Evolutionary conservation across 495 filamentous ascomycete species (phyloP).

Genomic region (Baudoinia panamericana): DNA sequence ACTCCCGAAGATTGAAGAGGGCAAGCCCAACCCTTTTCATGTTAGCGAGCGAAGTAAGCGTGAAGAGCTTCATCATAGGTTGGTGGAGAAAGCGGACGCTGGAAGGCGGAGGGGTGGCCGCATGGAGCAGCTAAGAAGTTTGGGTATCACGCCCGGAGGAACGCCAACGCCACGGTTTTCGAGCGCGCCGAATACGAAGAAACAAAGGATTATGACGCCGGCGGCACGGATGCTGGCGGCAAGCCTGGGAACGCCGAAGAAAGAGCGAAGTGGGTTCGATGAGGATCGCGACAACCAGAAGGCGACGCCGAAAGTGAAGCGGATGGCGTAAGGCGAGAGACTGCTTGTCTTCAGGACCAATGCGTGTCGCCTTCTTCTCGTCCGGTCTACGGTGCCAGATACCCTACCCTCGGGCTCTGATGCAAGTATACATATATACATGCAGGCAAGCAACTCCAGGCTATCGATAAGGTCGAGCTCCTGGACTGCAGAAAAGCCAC

Average conservation of each 20-base stretch:
- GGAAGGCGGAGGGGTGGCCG: conserved; percentile 47
- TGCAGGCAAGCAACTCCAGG: no score
- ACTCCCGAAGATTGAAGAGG: conserved; percentile 39
- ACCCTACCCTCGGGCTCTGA: no score
- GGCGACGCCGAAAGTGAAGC: conserved; percentile 36
- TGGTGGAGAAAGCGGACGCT: conserved; percentile 63
- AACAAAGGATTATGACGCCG: conserved; percentile 47
- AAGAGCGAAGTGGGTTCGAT: conserved; percentile 25
- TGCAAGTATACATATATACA: no score
- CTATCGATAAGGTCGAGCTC: no score
- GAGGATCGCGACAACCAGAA: conserved; percentile 39
- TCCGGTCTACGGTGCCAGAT: no score
- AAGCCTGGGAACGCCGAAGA: conserved; percentile 35
- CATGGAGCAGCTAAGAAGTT: conserved; percentile 29
- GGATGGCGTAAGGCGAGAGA: conserved; percentile 3
- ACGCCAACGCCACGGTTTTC: conserved; percentile 60
- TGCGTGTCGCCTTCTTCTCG: no score
- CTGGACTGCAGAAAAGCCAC: no score
- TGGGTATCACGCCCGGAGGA: conserved; percentile 27
- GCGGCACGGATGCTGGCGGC: conserved; percentile 67
- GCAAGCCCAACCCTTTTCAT: conserved; percentile 63
- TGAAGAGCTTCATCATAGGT: conserved; percentile 73
- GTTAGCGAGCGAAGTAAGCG: conserved; percentile 62
- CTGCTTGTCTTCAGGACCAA: no score
- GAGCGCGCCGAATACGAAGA: conserved; percentile 30